Percentiles rank a stretch among this genome's conserved stretches.
Conservation (phyloP, 2,329 filamentous ascomycete genomes). For the Ramularia endophylla region DNA sequence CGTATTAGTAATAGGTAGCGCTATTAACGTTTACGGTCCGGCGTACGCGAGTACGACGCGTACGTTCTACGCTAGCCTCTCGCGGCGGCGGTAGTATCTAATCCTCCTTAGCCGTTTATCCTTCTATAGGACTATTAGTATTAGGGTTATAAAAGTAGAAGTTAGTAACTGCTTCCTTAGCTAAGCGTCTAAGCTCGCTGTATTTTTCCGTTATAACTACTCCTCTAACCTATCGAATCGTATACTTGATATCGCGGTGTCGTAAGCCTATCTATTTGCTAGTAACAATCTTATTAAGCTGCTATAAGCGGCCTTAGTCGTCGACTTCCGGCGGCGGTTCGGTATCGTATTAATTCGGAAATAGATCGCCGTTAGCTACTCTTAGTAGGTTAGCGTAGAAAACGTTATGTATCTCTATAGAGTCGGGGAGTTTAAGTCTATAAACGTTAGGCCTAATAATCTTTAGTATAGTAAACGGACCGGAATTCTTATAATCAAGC, state of each 20-base stretch:
- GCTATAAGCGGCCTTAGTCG: background rate
- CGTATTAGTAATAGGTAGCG: too few species aligned
- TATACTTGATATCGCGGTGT: background rate
- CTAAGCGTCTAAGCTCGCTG: background rate
- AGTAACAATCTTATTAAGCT: background rate
- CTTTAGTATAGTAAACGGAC: background rate
- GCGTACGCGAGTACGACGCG: too few species aligned
- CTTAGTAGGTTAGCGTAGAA: slow-evolving; percentile 3
- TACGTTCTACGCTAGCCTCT: too few species aligned
- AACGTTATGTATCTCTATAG: background rate
- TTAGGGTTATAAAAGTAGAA: slow-evolving; percentile 2
- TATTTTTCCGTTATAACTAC: background rate
- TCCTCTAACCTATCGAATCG: background rate
- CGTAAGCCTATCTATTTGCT: background rate
- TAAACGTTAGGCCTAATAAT: background rate
- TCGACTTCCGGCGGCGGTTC: background rate
- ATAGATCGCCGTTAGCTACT: background rate
- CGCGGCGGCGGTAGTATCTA: too few species aligned
- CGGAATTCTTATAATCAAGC: background rate
- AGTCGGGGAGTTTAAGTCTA: too few species aligned
- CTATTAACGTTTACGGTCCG: too few species aligned
- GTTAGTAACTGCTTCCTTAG: background rate
- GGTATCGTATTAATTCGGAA: background rate
- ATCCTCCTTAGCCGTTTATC: too few species aligned
- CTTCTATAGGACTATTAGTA: background rate